Conservation (phyloP, 2,329 filamentous ascomycete species). For the Cadophora sp. region DNA sequence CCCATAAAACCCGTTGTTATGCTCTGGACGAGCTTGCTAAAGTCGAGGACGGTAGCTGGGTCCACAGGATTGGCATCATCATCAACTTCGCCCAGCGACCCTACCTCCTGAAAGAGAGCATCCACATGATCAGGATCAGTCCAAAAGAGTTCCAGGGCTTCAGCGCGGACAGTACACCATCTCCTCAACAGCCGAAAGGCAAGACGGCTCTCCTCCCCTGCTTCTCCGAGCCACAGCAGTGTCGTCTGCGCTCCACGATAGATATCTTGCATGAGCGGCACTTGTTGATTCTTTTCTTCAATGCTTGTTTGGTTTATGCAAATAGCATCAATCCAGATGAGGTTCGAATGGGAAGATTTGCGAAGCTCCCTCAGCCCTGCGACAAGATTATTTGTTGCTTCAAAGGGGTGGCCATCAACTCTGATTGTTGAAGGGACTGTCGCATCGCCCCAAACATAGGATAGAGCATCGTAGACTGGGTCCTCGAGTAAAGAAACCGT, state of each 20-base stretch:
- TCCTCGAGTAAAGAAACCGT: no score
- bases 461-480: no score
- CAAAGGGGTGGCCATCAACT: no score
- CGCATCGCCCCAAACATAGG: no score
- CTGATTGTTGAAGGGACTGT: no score
- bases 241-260: conserved; percentile 1
- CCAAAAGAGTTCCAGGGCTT: background rate
- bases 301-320: background rate
- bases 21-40: background rate
- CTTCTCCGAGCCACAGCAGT: background rate
- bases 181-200: background rate
- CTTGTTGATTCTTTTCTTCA: background rate
- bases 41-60: background rate
- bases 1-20: background rate
- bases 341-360: no score
- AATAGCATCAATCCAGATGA: background rate
- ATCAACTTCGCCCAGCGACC: background rate
- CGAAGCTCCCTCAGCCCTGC: no score
- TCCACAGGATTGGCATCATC: background rate
- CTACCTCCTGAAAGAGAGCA: background rate
- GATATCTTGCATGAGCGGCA: background rate
- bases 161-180: background rate
- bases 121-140: background rate
- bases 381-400: no score
- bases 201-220: background rate